phyloP scores from a whole-genome alignment of 345 rosid genomes.

The Arabis hirsuta region DNA sequence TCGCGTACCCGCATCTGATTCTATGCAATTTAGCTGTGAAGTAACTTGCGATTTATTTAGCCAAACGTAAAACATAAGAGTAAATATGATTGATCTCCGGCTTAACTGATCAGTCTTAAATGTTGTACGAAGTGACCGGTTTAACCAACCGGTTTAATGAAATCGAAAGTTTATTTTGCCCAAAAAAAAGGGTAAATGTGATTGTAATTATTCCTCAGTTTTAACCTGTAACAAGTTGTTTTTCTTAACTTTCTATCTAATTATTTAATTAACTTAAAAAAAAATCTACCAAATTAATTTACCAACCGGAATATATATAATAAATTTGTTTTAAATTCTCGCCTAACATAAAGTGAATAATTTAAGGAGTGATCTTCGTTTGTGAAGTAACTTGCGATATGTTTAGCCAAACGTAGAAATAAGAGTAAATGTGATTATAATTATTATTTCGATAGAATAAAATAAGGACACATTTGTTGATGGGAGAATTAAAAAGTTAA shows the following conservation, averaged over 20 bases:
- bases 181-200: no score
- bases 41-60: slow-evolving; percentile 4
- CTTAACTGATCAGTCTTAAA: no score
- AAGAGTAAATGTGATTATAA: not conserved
- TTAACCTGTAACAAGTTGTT: slow-evolving; percentile 1
- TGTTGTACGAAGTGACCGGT: no score
- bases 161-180: no score
- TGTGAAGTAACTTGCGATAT: not conserved
- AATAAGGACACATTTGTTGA: not conserved
- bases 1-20: no score
- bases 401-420: slow-evolving; percentile 3
- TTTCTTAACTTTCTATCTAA: no score
- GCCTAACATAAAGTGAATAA: not conserved
- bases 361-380: not conserved
- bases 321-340: not conserved
- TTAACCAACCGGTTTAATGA: no score
- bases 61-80: not conserved
- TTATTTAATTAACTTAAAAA: no score
- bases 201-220: not conserved
- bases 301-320: not conserved
- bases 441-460: not conserved
- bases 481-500: not conserved
- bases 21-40: not conserved
- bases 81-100: not conserved
- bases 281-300: not conserved